Evolutionary conservation across 1,284 basidiomycete species (phyloP).

Genomic region (Coniophora puteana): DNA sequence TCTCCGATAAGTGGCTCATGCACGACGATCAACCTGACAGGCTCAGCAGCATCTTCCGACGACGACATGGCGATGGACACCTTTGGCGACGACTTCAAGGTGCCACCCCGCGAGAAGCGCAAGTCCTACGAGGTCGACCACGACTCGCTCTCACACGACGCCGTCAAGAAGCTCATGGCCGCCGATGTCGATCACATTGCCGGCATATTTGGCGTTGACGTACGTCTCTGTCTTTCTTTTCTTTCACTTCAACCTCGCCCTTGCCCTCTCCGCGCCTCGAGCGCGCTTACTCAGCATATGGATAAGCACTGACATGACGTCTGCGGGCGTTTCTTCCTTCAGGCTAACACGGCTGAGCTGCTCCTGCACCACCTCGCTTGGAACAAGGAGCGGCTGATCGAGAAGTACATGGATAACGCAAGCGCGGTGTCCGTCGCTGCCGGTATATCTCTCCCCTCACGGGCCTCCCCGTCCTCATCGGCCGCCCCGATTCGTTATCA

Average conservation of each 20-base stretch:
- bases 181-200: conserved; percentile 81
- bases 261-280: conserved; percentile 1
- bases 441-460: conserved; percentile 46
- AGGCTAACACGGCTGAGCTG: conserved; percentile 63
- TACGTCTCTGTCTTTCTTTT: conserved; percentile 39
- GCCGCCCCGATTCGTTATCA: conserved; percentile 31
- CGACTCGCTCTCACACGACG: conserved; percentile 66
- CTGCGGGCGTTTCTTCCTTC: not conserved
- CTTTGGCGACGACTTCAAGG: conserved; percentile 58
- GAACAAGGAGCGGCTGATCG: conserved; percentile 96
- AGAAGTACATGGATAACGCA: conserved; percentile 92
- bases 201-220: conserved; percentile 82
- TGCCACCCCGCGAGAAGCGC: conserved; percentile 50
- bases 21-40: conserved; percentile 29
- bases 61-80: conserved; percentile 67
- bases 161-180: conserved; percentile 75
- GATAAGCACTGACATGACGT: too few species aligned
- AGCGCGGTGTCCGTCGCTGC: conserved; percentile 67
- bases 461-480: conserved; percentile 30
- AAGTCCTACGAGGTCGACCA: conserved; percentile 80
- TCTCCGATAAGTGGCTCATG: conserved; percentile 11
- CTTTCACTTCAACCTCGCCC: conserved; percentile 2
- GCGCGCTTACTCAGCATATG: not conserved
- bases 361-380: conserved; percentile 86
- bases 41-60: conserved; percentile 45